Percentiles rank a stretch among this genome's conserved stretches.
Conservation (phyloP, 2,329 filamentous ascomycete genomes). For the Epicoccum nigrum region DNA sequence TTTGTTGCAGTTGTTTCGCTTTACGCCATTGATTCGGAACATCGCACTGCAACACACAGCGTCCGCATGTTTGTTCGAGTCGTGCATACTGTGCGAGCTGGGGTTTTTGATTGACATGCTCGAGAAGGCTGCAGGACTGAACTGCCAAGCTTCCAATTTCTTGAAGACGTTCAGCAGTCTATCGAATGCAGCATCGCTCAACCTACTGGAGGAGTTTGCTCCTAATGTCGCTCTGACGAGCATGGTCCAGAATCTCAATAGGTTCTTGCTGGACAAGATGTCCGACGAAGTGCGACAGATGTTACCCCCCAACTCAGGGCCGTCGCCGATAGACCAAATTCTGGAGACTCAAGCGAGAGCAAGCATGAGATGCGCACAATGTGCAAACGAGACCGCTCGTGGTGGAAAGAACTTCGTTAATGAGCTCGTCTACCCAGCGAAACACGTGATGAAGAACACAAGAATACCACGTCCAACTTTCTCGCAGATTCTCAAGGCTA, state of each 20-base stretch:
- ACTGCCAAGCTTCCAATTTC: slow-evolving; percentile 95
- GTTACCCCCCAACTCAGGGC: slow-evolving; percentile 60
- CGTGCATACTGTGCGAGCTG: slow-evolving; percentile 89
- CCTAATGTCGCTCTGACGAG: slow-evolving; percentile 74
- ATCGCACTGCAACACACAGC: slow-evolving; percentile 87
- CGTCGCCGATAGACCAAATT: slow-evolving; percentile 71
- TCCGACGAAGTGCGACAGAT: slow-evolving; percentile 76
- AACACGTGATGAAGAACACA: slow-evolving; percentile 60
- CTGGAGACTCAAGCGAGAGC: slow-evolving; percentile 73
- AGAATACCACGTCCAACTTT: slow-evolving; percentile 68
- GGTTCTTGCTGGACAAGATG: slow-evolving; percentile 85
- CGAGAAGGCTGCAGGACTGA: slow-evolving; percentile 90
- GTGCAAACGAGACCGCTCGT: slow-evolving; percentile 82
- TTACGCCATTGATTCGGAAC: slow-evolving; percentile 87
- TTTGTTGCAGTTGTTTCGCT: slow-evolving; percentile 87
- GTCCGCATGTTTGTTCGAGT: slow-evolving; percentile 79
- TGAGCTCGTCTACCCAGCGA: slow-evolving; percentile 79
- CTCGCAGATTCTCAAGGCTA: slow-evolving; percentile 89
- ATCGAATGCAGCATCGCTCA: slow-evolving; percentile 75
- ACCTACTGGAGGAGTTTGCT: slow-evolving; percentile 83
- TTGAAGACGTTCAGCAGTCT: slow-evolving; percentile 86
- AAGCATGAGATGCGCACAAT: slow-evolving; percentile 83
- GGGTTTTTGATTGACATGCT: slow-evolving; percentile 98
- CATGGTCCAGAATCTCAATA: slow-evolving; percentile 84
- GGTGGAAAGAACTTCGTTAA: slow-evolving; percentile 81